phyloP scores from a whole-genome alignment of 169 alveolate genomes.

The Babesia ovata region DNA sequence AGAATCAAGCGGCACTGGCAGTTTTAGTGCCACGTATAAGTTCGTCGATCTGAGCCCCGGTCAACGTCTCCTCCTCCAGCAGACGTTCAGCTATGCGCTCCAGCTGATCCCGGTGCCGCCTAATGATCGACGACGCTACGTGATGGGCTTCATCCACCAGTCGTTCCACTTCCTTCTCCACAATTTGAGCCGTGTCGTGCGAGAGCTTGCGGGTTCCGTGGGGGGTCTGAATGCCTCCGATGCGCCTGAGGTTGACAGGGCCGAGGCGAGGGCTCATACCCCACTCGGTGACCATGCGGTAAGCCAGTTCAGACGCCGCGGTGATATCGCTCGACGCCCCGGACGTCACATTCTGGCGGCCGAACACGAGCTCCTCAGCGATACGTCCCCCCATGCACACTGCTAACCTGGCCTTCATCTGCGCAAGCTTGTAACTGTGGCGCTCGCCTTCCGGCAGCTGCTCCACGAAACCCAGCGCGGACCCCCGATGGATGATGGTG shows the following conservation, averaged over 20 bases:
- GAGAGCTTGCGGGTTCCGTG: constrained; percentile 69
- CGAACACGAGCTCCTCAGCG: constrained; percentile 92
- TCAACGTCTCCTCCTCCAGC: constrained; percentile 81
- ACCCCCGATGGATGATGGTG: constrained; percentile 93
- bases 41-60: constrained; percentile 81
- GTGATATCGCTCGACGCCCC: constrained; percentile 92
- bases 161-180: constrained; percentile 76
- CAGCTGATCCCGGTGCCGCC: constrained; percentile 77
- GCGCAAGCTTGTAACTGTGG: constrained; percentile 81
- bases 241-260: constrained; percentile 73
- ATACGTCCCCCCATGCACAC: constrained; percentile 96
- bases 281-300: constrained; percentile 87
- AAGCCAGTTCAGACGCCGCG: constrained; percentile 87
- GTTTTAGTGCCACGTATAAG: constrained; percentile 2
- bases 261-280: constrained; percentile 90
- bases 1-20: neutral
- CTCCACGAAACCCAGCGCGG: constrained; percentile 89
- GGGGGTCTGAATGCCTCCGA: constrained; percentile 69
- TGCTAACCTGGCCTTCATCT: constrained; percentile 90
- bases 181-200: constrained; percentile 70
- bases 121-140: constrained; percentile 79
- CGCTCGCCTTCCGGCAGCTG: constrained; percentile 85
- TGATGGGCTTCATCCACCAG: constrained; percentile 79
- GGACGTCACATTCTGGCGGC: constrained; percentile 86
- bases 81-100: constrained; percentile 76